phyloP scores from a whole-genome alignment of 176 grass and related monocot genomes.

The Avena eriantha region DNA sequence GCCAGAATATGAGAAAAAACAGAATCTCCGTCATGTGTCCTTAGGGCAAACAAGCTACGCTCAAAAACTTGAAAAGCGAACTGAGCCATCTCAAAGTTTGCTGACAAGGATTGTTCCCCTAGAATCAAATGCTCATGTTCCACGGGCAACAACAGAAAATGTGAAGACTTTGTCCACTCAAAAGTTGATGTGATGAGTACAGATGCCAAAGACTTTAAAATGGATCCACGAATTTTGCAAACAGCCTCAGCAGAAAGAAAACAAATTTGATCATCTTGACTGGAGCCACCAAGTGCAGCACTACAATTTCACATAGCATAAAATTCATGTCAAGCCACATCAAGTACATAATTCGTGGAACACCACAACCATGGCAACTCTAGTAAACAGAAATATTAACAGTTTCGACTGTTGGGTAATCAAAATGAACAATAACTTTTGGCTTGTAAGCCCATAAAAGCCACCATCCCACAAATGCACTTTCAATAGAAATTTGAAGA shows the following conservation, averaged over 20 bases:
- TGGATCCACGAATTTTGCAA: slow-evolving; percentile 45
- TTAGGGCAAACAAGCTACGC: slow-evolving; percentile 69
- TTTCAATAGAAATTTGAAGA: slow-evolving; percentile 21
- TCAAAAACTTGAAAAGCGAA: slow-evolving; percentile 76
- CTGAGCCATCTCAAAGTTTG: slow-evolving; percentile 53
- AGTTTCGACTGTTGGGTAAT: background rate
- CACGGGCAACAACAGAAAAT: slow-evolving; percentile 49
- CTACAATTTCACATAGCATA: slow-evolving; percentile 53
- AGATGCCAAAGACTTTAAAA: slow-evolving; percentile 66
- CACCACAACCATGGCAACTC: background rate
- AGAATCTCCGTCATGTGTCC: slow-evolving; percentile 55
- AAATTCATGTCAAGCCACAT: slow-evolving; percentile 5
- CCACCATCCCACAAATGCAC: background rate
- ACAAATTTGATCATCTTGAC: slow-evolving; percentile 68
- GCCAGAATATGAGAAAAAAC: slow-evolving; percentile 69
- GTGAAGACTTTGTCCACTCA: slow-evolving; percentile 64
- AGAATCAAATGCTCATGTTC: slow-evolving; percentile 44
- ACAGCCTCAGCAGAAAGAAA: slow-evolving; percentile 73
- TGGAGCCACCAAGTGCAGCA: slow-evolving; percentile 84
- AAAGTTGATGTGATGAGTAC: slow-evolving; percentile 61
- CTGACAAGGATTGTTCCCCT: slow-evolving; percentile 43
- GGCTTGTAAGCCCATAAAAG: background rate
- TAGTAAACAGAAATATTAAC: slow-evolving; percentile 1
- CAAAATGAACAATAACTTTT: slow-evolving; percentile 19
- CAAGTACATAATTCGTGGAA: background rate